These are phyloP conservation scores for Toxicodendron radicans DNA, from an alignment of 345 rosid species.

Conservation along the genomic window DNA sequence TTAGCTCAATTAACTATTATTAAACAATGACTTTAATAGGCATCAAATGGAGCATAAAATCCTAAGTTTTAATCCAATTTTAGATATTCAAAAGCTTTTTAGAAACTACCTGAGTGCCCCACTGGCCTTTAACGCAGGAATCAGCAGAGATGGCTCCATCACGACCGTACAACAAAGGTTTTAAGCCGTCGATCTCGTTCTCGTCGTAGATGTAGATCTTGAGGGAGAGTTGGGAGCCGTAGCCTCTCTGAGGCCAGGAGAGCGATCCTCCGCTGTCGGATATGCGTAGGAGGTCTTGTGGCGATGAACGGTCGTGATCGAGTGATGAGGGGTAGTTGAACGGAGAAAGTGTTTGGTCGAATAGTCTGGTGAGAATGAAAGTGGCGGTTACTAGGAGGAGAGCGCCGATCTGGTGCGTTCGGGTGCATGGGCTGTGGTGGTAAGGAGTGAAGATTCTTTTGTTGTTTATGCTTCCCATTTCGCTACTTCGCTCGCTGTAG, in stretches of 20 bases:
- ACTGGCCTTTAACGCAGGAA: constrained; percentile 82
- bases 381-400: constrained; percentile 66
- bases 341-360: constrained; percentile 56
- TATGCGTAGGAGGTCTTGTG: constrained; percentile 6
- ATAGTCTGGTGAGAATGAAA: constrained; percentile 77
- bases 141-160: constrained; percentile 55
- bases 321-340: constrained; percentile 28
- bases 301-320: constrained; percentile 21
- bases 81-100: neutral
- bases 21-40: neutral
- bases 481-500: constrained; percentile 1
- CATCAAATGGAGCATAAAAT: neutral
- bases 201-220: constrained; percentile 90
- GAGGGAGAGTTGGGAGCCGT: constrained; percentile 60
- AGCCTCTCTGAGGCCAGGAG: constrained; percentile 66
- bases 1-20: neutral
- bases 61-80: neutral
- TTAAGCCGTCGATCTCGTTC: constrained; percentile 77
- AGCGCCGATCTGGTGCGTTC: constrained; percentile 89
- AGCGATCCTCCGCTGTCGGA: constrained; percentile 28
- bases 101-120: constrained; percentile 87
- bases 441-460: constrained; percentile 47
- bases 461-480: constrained; percentile 44
- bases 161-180: constrained; percentile 67
- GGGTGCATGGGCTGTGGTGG: constrained; percentile 67